A percentile compares a stretch with the other conserved stretches of the same genome.
phyloP scores from a whole-genome alignment of 1,139 yeast species.

The Neolecta irregularis region DNA sequence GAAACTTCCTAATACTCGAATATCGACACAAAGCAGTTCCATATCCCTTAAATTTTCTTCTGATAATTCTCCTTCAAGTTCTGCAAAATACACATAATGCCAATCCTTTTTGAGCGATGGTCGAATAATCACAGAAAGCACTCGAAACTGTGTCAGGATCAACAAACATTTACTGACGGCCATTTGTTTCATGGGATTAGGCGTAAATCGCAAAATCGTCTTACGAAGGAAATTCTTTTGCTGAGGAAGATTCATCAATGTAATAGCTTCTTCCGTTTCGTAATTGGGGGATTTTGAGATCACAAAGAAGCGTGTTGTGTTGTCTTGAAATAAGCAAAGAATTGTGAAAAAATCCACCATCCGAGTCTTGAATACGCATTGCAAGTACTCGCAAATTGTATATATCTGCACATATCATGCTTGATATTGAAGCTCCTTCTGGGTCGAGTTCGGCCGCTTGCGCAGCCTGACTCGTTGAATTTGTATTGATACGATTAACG shows the following conservation, averaged over 20 bases:
- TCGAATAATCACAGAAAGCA: background rate
- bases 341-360: too few relatives aligned
- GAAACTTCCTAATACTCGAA: too few relatives aligned
- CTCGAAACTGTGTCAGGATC: too few relatives aligned
- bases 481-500: conserved; percentile 42
- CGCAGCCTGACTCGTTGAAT: conserved; percentile 78
- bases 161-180: too few relatives aligned
- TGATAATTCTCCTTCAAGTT: too few relatives aligned
- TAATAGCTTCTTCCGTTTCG: too few relatives aligned
- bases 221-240: background rate
- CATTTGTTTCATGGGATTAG: too few relatives aligned
- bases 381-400: conserved; percentile 43
- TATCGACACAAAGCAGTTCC: too few relatives aligned
- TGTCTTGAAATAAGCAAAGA: too few relatives aligned
- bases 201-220: too few relatives aligned
- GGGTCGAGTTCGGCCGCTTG: conserved; percentile 34
- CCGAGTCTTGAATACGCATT: conserved; percentile 49
- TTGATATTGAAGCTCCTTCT: conserved; percentile 34
- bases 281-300: conserved; percentile 20
- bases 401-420: conserved; percentile 49
- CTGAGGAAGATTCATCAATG: background rate
- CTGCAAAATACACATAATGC: conserved; percentile 12
- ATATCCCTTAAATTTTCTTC: too few relatives aligned
- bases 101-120: conserved; percentile 6
- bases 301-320: conserved; percentile 74